Conservation (phyloP, 108 stramenopile species). For the Nitzschia sp. region DNA sequence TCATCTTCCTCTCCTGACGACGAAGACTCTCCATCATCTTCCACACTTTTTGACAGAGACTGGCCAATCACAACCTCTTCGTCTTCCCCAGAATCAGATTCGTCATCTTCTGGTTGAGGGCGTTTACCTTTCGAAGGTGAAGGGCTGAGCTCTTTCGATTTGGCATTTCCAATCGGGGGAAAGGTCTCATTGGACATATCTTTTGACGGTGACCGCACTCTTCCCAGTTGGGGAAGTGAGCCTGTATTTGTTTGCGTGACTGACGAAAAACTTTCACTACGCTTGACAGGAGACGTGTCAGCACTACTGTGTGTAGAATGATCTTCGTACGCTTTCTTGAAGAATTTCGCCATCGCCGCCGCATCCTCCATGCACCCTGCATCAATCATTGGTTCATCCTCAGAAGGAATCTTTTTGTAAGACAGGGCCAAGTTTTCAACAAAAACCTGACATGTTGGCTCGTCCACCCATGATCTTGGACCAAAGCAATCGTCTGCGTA, state of each 20-base stretch:
- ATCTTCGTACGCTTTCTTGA: neutral
- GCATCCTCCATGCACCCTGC: conserved; percentile 36
- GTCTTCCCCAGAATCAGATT: conserved; percentile 54
- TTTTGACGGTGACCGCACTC: conserved; percentile 9
- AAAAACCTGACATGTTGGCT: conserved; percentile 47
- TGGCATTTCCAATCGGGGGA: neutral
- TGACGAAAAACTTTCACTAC: conserved; percentile 25
- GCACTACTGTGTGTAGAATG: neutral
- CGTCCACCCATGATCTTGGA: conserved; percentile 69
- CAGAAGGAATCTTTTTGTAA: conserved; percentile 17
- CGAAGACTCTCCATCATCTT: conserved; percentile 41
- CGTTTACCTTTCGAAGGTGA: neutral
- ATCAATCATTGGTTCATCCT: conserved; percentile 12
- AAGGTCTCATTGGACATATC: neutral
- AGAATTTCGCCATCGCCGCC: conserved; percentile 32
- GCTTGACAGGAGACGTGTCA: neutral
- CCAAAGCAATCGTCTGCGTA: conserved; percentile 78
- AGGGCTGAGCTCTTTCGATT: neutral
- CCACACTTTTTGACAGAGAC: conserved; percentile 2
- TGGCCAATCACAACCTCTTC: conserved; percentile 33
- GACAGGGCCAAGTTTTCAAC: conserved; percentile 58
- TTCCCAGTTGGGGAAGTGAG: neutral
- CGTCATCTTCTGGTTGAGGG: conserved; percentile 6
- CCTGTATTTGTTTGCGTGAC: conserved; percentile 14
- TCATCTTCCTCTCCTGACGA: conserved; percentile 60